A percentile compares a stretch with the other conserved stretches of the same genome.
phyloP scores from a whole-genome alignment of 2,329 filamentous ascomycete genomes.

The Xylariaceae sp. region DNA sequence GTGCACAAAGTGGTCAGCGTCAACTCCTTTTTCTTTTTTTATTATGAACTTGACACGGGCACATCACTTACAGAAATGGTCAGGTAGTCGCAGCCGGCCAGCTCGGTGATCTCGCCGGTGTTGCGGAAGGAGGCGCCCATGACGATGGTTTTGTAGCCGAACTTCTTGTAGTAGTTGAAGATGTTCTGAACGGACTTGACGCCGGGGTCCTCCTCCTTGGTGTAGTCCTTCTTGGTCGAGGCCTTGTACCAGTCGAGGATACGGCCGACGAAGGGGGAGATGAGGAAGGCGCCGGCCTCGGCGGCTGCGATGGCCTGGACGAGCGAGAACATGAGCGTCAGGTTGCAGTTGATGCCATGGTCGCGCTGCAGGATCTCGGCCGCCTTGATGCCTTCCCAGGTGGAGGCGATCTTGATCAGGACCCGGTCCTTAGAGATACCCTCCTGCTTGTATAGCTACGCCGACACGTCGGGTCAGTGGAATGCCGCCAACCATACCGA shows the following conservation, averaged over 20 bases:
- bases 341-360: slow-evolving; percentile 96
- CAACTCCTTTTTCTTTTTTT: no score
- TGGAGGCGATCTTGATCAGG: slow-evolving; percentile 98
- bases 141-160: slow-evolving; percentile 97
- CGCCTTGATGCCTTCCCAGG: slow-evolving; percentile 99
- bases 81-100: slow-evolving; percentile 97
- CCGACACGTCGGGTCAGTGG: slow-evolving; percentile 8
- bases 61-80: slow-evolving; percentile 76
- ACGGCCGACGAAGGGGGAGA: slow-evolving; percentile 97
- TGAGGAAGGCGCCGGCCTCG: slow-evolving; percentile 93
- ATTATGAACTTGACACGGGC: no score
- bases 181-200: slow-evolving; percentile 89
- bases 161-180: slow-evolving; percentile 99
- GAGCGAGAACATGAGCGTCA: slow-evolving; percentile 97
- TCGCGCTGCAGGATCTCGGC: slow-evolving; percentile 94
- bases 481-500: no score
- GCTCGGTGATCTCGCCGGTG: slow-evolving; percentile 92
- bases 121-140: slow-evolving; percentile 99
- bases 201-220: slow-evolving; percentile 86
- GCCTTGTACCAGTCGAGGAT: slow-evolving; percentile 99
- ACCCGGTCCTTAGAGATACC: slow-evolving; percentile 91
- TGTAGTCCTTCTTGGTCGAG: slow-evolving; percentile 86
- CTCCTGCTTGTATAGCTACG: slow-evolving; percentile 84
- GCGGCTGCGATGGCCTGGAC: slow-evolving; percentile 93
- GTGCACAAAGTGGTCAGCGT: slow-evolving; percentile 2